Percentiles rank a stretch among this genome's conserved stretches.
Conservation (phyloP, 2,329 filamentous ascomycete species). For the Penicillium occitanis region DNA sequence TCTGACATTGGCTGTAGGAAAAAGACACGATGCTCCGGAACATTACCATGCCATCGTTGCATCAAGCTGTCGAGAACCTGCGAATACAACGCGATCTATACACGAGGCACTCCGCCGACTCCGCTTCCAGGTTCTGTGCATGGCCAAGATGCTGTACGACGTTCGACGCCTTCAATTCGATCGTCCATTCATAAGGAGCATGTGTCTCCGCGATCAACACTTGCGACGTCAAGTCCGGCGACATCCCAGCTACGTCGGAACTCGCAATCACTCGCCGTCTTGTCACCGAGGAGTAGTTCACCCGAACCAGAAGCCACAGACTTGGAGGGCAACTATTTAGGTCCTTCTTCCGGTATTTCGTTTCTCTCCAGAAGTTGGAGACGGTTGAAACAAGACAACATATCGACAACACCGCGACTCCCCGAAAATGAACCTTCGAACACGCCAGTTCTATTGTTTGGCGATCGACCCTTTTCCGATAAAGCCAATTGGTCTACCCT, state of each 20-base stretch:
- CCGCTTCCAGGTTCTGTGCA: slow-evolving; percentile 28
- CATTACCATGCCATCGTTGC: slow-evolving; percentile 38
- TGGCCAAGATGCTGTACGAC: slow-evolving; percentile 20
- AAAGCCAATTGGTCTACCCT: slow-evolving; percentile 35
- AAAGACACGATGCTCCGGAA: slow-evolving; percentile 41
- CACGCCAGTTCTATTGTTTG: slow-evolving; percentile 51
- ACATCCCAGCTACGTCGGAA: background rate
- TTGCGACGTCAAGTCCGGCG: background rate
- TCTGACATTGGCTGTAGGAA: slow-evolving; percentile 26
- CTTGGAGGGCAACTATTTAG: slow-evolving; percentile 57
- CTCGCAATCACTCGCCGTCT: slow-evolving; percentile 20
- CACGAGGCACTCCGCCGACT: slow-evolving; percentile 37
- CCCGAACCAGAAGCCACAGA: slow-evolving; percentile 51
- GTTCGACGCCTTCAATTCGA: slow-evolving; percentile 5
- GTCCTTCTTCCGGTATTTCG: slow-evolving; percentile 53
- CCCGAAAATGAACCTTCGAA: slow-evolving; percentile 35
- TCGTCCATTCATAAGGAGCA: background rate
- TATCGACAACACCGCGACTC: slow-evolving; percentile 32
- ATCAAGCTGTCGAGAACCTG: slow-evolving; percentile 34
- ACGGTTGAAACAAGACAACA: slow-evolving; percentile 59
- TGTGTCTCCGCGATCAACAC: background rate
- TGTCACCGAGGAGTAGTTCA: slow-evolving; percentile 37
- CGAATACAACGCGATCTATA: slow-evolving; percentile 40
- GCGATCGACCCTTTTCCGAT: slow-evolving; percentile 51
- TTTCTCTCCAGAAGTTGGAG: slow-evolving; percentile 68